Evolutionary conservation across 2,329 filamentous ascomycete species (phyloP), one percentile per base, ranked within the genome.

Genomic region (Penicillium sp.): DNA sequence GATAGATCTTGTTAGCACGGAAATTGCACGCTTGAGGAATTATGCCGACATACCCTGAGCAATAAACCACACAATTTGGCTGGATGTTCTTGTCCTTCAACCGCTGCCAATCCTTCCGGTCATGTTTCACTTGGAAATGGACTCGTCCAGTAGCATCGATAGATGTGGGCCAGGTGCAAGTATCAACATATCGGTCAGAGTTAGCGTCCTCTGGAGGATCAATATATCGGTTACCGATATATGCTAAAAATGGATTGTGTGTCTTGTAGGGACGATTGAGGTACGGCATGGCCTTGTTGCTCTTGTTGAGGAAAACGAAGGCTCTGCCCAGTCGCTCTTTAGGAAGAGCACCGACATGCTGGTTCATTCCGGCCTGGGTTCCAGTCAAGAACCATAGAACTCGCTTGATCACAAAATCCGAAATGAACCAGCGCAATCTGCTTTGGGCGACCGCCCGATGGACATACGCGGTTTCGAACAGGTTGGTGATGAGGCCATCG

Each of bases 211-310:
- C 58, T 7, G 59, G 57, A 4, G 57, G 57, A 9, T 61, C 59
- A 46, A 61, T 59, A 21, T 61, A 59, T 21, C 59, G 57, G 46
- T 57, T 59, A 8, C 57, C 59, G 29, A 59, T 59, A 13, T 25
- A 59, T 21, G 59, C 53, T 14, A 61, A 45, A n/a, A 61, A 43
- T 0, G 59, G 43, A 23, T 56, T 61, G 16, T 57, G 53, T 19
- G 37, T 54, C 48, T 59, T 52, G 8, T 61, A 61, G 16, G 59
- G 59, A 9, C 57, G 57, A 35, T 59, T 61, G 35, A 61, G 57
- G 33, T 61, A 59, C 7, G 59, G 59, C 59, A 61, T 61, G 9
- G 59, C 59, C 29, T 61, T 61, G 48, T 51, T 61, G 45, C 57
- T 59, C 48, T 61, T 61, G 51, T 59, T 59, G 26, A 59, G 51